Evolutionary conservation across 129 eudicot species (phyloP).

Genomic region (Heracleum sosnowskyi): DNA sequence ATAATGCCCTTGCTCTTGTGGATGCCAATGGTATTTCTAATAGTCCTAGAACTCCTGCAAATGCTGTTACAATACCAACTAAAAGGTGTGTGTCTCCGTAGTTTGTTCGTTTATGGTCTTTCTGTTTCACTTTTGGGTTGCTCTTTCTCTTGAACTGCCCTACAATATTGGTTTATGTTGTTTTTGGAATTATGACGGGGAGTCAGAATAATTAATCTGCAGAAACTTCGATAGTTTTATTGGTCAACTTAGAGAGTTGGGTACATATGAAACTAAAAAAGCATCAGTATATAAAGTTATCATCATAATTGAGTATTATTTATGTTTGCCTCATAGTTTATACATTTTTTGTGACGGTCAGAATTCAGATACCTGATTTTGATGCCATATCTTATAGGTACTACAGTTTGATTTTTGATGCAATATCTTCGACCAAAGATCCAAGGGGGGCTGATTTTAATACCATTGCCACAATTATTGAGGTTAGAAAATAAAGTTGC

Average conservation of each 20-base stretch:
- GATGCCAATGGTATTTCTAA: conserved; percentile 3
- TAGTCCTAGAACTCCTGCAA: conserved; percentile 10
- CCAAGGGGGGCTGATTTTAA: conserved; percentile 31
- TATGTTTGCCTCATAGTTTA: neutral
- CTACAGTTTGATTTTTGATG: conserved; percentile 33
- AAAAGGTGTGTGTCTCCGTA: conserved; percentile 12
- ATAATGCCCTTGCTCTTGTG: neutral
- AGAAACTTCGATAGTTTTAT: neutral
- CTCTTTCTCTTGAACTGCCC: neutral
- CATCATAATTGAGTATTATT: neutral
- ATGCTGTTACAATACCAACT: neutral
- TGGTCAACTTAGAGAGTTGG: neutral
- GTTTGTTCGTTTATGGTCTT: neutral
- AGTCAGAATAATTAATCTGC: neutral
- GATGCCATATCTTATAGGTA: conserved; percentile 24
- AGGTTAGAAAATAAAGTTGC: conserved; percentile 22
- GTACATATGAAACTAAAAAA: neutral
- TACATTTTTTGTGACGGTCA: neutral
- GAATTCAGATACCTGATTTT: neutral
- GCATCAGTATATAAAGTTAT: neutral
- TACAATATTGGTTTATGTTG: neutral
- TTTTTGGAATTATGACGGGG: neutral
- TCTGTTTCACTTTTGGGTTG: neutral
- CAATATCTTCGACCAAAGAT: conserved; percentile 29
- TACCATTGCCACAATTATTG: conserved; percentile 31